phyloP scores from a whole-genome alignment of 345 rosid genomes.

The Eucalyptus erythrocorys region DNA sequence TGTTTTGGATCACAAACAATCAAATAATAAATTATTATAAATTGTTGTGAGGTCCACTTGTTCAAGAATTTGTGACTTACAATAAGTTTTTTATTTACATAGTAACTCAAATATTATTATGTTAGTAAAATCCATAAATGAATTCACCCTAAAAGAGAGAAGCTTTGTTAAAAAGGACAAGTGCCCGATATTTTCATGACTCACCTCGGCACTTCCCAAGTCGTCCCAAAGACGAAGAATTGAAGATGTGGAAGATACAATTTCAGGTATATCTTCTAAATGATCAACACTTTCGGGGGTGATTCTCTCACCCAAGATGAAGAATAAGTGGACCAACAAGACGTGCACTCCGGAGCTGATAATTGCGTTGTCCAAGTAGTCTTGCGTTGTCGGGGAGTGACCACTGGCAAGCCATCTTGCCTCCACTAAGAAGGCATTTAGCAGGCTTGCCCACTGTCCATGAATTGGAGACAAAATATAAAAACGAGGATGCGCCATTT shows the following conservation, averaged over 20 bases:
- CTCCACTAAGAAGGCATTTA: conserved; percentile 6
- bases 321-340: not conserved
- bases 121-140: not conserved
- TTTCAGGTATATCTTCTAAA: not conserved
- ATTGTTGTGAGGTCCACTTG: too few species aligned
- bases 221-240: conserved; percentile 6
- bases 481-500: not conserved
- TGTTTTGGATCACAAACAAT: too few species aligned
- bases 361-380: conserved; percentile 7
- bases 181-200: not conserved
- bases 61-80: too few species aligned
- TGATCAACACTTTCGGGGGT: not conserved
- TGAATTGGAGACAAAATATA: not conserved
- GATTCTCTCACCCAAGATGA: not conserved
- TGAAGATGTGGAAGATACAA: not conserved
- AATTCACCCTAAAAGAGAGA: not conserved
- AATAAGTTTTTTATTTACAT: too few species aligned
- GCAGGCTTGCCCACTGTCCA: conserved; percentile 4
- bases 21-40: too few species aligned
- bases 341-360: conserved; percentile 1
- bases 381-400: not conserved
- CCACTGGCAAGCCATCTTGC: conserved; percentile 2
- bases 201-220: conserved; percentile 7
- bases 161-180: not conserved
- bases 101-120: too few species aligned